These are phyloP conservation scores for Exserohilum rostratum DNA, from an alignment of 2,329 filamentous ascomycete species.

Conservation along the genomic window DNA sequence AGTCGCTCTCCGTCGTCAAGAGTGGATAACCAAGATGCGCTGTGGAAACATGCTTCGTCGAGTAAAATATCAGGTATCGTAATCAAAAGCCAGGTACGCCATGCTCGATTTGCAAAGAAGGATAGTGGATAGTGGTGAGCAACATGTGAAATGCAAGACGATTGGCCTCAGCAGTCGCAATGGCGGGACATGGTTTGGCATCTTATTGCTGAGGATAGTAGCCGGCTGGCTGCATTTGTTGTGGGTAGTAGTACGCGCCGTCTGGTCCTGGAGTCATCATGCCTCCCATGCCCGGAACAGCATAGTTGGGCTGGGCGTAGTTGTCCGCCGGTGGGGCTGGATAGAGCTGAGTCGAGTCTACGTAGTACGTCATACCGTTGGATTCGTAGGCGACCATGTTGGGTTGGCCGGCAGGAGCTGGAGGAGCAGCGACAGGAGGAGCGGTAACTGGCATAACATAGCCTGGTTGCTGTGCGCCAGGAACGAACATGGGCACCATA, in stretches of 20 bases:
- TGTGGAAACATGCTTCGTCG: constrained; percentile 10
- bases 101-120: constrained; percentile 13
- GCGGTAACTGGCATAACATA: constrained; percentile 50
- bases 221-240: constrained; percentile 50
- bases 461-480: constrained; percentile 58
- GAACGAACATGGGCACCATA: constrained; percentile 63
- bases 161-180: background rate
- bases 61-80: constrained; percentile 9
- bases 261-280: constrained; percentile 73
- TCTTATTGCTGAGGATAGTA: constrained; percentile 65
- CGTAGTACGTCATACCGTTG: constrained; percentile 97
- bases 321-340: constrained; percentile 54
- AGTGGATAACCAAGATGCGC: constrained; percentile 5
- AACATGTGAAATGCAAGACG: constrained; percentile 7
- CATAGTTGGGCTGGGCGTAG: constrained; percentile 56
- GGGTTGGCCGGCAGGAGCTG: constrained; percentile 49
- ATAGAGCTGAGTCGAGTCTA: constrained; percentile 74
- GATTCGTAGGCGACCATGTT: constrained; percentile 79
- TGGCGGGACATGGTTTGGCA: background rate
- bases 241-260: constrained; percentile 65
- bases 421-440: constrained; percentile 44
- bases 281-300: constrained; percentile 71
- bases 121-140: constrained; percentile 4
- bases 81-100: constrained; percentile 13
- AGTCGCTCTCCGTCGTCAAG: constrained; percentile 10